Conservation (phyloP, 2,329 filamentous ascomycete genomes). For the Aureobasidium sp. region DNA sequence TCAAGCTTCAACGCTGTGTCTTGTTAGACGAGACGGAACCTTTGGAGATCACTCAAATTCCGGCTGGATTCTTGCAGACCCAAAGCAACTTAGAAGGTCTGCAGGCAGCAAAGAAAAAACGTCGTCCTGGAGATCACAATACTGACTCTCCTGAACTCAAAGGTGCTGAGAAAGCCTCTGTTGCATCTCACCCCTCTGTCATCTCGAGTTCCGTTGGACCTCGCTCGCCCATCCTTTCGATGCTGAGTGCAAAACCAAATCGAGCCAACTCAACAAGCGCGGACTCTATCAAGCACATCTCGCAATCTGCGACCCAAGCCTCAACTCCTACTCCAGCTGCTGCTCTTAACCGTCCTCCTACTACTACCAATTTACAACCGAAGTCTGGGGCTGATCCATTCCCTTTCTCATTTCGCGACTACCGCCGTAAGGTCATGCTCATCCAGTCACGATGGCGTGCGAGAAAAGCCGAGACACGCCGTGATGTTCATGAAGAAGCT, state of each 20-base stretch:
- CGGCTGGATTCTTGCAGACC: background rate
- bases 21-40: constrained; percentile 28
- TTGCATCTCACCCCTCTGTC: background rate
- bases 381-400: background rate
- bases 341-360: background rate
- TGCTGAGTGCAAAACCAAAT: constrained; percentile 1
- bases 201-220: constrained; percentile 9
- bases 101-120: background rate
- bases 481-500: background rate
- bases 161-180: constrained; percentile 1
- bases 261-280: background rate
- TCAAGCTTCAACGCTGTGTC: constrained; percentile 30
- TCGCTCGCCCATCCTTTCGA: constrained; percentile 6
- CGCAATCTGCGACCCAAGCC: background rate
- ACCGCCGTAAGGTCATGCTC: constrained; percentile 28
- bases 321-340: background rate
- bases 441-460: constrained; percentile 31
- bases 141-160: background rate
- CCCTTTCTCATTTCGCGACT: constrained; percentile 25
- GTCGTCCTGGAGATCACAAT: background rate
- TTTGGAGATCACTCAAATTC: constrained; percentile 10
- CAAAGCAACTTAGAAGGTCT: background rate
- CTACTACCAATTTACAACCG: background rate
- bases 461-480: constrained; percentile 10
- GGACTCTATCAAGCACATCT: background rate